Evolutionary conservation across 208 protist genomes (phyloP).

Genomic region (Entamoeba moshkovskii): DNA sequence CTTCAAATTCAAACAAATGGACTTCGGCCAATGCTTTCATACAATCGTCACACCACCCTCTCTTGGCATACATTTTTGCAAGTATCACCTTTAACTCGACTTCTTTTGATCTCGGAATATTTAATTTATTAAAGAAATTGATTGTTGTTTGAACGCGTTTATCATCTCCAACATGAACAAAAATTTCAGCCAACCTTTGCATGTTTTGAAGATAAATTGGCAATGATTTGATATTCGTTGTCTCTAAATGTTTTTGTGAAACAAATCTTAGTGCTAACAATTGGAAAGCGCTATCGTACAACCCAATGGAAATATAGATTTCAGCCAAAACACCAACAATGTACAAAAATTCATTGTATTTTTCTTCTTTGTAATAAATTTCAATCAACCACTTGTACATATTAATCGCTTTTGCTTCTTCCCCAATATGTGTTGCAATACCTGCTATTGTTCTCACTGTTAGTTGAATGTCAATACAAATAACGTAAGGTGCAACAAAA

Average conservation of each 20-base stretch:
- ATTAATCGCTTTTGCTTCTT: background rate
- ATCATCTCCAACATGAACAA: background rate
- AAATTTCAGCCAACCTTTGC: background rate
- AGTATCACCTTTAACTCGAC: background rate
- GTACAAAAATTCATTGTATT: background rate
- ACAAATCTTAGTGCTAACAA: background rate
- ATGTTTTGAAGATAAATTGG: background rate
- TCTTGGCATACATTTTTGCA: background rate
- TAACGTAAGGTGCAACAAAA: background rate
- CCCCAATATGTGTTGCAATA: background rate
- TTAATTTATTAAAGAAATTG: background rate
- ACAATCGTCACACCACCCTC: background rate
- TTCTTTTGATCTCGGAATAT: background rate
- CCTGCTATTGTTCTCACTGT: background rate
- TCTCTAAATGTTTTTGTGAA: background rate
- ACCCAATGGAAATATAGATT: background rate
- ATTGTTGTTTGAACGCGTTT: background rate
- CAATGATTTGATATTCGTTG: background rate
- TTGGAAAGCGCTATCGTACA: background rate
- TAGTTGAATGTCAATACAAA: background rate
- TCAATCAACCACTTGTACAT: background rate
- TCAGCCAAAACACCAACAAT: background rate
- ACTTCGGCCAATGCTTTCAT: background rate
- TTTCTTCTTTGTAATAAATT: slow-evolving; percentile 3
- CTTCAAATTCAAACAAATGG: background rate